A percentile compares a stretch with the other conserved stretches of the same genome.
Evolutionary conservation across 257 asterid species (phyloP).

Genomic region (Jaltomata sinuosa): DNA sequence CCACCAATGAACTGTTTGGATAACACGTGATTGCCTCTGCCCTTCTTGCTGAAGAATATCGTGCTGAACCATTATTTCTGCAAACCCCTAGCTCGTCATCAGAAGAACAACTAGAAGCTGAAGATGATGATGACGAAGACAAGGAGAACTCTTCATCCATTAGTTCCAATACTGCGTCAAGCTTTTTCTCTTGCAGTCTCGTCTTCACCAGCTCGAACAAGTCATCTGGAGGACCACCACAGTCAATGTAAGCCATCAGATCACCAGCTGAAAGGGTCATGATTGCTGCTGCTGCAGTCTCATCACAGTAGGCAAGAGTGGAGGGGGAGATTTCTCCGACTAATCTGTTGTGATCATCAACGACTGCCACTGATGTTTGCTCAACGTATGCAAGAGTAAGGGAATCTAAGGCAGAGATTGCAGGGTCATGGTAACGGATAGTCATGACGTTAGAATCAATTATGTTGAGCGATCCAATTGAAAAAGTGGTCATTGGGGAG

Average conservation of each 20-base stretch:
- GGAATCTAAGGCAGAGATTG: conserved; percentile 36
- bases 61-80: conserved; percentile 13
- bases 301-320: conserved; percentile 59
- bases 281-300: conserved; percentile 54
- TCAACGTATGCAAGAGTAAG: conserved; percentile 33
- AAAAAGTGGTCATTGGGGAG: conserved; percentile 43
- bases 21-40: conserved; percentile 60
- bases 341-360: conserved; percentile 39
- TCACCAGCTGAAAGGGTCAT: conserved; percentile 57
- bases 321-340: conserved; percentile 72
- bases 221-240: conserved; percentile 64
- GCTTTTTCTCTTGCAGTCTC: conserved; percentile 46
- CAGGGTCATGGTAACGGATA: conserved; percentile 35
- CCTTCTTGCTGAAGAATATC: conserved; percentile 36
- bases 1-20: conserved; percentile 57
- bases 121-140: conserved; percentile 2
- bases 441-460: conserved; percentile 44
- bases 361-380: conserved; percentile 68
- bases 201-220: conserved; percentile 42
- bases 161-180: conserved; percentile 42
- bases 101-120: conserved; percentile 51
- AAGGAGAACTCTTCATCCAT: conserved; percentile 31
- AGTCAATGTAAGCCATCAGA: conserved; percentile 63
- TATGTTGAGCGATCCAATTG: conserved; percentile 43
- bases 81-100: conserved; percentile 38